Base-by-base conservation (phyloP, 345 rosid genomes). In the Acer negundo region DNA sequence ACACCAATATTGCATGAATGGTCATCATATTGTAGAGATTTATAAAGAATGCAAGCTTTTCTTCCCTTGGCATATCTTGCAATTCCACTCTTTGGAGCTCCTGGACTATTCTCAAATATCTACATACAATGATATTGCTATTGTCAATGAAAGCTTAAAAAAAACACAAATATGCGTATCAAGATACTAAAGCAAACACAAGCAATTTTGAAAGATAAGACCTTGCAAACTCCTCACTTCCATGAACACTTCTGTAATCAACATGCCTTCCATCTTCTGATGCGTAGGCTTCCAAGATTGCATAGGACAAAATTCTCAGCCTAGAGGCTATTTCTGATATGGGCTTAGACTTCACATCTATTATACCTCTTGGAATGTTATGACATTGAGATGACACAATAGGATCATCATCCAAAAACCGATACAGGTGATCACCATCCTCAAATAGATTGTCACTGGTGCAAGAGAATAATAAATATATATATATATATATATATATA, bases 171-270 rank as follows among this genome's bases (percentile, higher is more conserved):
- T 28, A 62, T 38, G 76, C 2, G 19, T 44, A 67, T 9, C 1
- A 70, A 70, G 42, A 44, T 58, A 69, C 19, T 44, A 63, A 79
- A 67, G 42, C 38, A 53, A 58, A 46, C 66, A 73, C 40, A 62
- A 35, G 67, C 19, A 40, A 53, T n/a, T 64, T 71, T 44, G 73
- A 58, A 7, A 53, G 47, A 63, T 56, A 84, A 74, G 42, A 94
- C 98, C 98, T 91, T 79, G 97, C 97, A 81, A 92, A 94, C 81
- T 93, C 97, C 86, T 93, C 98, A 76, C 97, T 94, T 69, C 97
- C 98, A 86, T 93, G 95, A 76, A 94, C 86, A 78, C 89, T 94
- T 90, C 89, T 87, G 69, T 94, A 94, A 83, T 94, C 95, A 42
- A 94, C 89, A 82, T 93, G 97, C 86, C 76, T 89, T 53, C 97